phyloP scores from a whole-genome alignment of 192 early-diverging fungal species.

The Coemansia sp. region DNA sequence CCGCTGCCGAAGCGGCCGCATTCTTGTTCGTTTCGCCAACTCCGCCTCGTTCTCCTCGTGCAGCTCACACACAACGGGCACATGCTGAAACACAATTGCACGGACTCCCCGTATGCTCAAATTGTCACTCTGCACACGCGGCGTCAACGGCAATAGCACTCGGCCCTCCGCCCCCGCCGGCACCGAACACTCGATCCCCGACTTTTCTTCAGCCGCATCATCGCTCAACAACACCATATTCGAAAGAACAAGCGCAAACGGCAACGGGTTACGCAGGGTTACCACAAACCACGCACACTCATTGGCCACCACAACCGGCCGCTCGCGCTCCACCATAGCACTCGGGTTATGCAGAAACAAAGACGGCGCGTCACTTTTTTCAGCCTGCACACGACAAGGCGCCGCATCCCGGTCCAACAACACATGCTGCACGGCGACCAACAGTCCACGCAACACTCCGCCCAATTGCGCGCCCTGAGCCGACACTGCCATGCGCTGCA shows the following conservation, averaged over 20 bases:
- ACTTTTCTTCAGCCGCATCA: not conserved
- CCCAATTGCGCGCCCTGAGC: constrained; percentile 29
- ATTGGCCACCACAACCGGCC: constrained; percentile 21
- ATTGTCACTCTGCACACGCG: constrained; percentile 16
- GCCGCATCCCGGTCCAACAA: not conserved
- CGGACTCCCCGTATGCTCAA: constrained; percentile 26
- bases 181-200: constrained; percentile 12
- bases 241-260: constrained; percentile 38
- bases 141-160: constrained; percentile 27
- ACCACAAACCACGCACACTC: constrained; percentile 37
- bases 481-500: constrained; percentile 26
- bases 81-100: constrained; percentile 35
- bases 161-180: constrained; percentile 25
- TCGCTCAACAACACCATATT: constrained; percentile 18
- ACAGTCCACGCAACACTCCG: constrained; percentile 23
- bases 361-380: not conserved
- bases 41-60: constrained; percentile 24
- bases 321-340: not conserved
- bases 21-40: constrained; percentile 14
- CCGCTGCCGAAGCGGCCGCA: constrained; percentile 27
- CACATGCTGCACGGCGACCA: constrained; percentile 42
- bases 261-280: constrained; percentile 47
- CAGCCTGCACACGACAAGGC: not conserved
- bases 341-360: constrained; percentile 54
- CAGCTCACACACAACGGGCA: constrained; percentile 23